Conservation (phyloP, 768 basidiomycete species). For the Royoungia palumana region DNA sequence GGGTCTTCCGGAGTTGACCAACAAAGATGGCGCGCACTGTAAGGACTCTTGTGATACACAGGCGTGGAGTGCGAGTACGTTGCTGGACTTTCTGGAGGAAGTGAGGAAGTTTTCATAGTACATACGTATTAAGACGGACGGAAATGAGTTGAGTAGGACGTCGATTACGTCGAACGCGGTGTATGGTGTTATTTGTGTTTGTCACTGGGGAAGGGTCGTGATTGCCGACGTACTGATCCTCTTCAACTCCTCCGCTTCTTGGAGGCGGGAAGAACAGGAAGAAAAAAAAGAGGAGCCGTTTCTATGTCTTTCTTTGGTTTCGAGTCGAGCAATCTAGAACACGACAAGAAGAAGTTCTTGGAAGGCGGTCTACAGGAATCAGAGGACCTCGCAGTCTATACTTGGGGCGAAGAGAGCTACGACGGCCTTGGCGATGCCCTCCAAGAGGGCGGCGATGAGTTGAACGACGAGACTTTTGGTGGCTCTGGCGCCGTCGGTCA, state of each 20-base stretch:
- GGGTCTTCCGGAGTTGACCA: conserved; percentile 91
- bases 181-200: conserved; percentile 28
- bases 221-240: conserved; percentile 4
- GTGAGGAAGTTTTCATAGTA: conserved; percentile 37
- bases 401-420: conserved; percentile 88
- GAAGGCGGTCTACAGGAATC: conserved; percentile 49
- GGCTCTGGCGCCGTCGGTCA: conserved; percentile 65
- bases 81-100: conserved; percentile 83
- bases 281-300: conserved; percentile 8
- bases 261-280: conserved; percentile 18
- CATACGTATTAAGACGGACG: conserved; percentile 1
- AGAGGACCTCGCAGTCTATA: conserved; percentile 87
- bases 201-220: conserved; percentile 1
- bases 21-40: conserved; percentile 79
- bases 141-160: not conserved
- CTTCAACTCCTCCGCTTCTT: conserved; percentile 13
- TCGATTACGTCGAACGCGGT: not conserved
- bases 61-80: conserved; percentile 93
- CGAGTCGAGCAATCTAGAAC: conserved; percentile 58
- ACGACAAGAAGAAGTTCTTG: conserved; percentile 56
- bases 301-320: conserved; percentile 85
- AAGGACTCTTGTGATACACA: conserved; percentile 89
- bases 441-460: conserved; percentile 85
- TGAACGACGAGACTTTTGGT: conserved; percentile 98
- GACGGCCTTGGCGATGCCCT: conserved; percentile 87